Evolutionary conservation across 140 eudicot species (phyloP), one percentile per base, ranked within the genome.

Genomic region (Stevia rebaudiana): DNA sequence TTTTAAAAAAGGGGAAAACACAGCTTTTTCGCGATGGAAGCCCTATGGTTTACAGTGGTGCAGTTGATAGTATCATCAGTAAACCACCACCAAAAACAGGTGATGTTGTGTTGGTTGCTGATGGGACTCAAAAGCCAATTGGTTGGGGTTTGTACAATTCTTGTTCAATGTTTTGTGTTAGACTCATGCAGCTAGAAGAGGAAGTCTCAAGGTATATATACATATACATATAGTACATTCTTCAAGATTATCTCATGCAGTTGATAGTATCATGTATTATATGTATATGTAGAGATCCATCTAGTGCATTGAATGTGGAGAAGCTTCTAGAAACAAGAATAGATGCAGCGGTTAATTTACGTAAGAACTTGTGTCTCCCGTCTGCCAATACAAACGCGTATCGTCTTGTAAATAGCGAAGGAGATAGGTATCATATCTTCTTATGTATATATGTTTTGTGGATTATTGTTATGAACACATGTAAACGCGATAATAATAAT

Each of bases 321-420:
- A 84, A 62, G 57, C 76, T 92, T 69, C 79, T 92, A 51, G 84
- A 83, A 63, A 74, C 69, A 63, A 83, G 98, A 74, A 92, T 92
- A 56, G 44, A 65, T 3, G 85, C 67, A 31, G 96, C 96, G 4
- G 69, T 80, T 59, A 73, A 49, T 7, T 78, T 92, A 63, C 84
- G 98, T 21, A 82, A 74, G 72, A 76, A 18, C 24, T 68, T 92
- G 56, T 89, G 95, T 52, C 86, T 92, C 65, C 98, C 98, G 60
- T 92, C 95, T 37, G 55, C 80, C 31, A 21, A 40, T 52, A 88
- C 98, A 42, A 85, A 88, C 72, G 95, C 96, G 51, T 92, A 85
- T 68, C 98, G 98, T 58, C 98, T 92, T 59, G 82, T 92, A 52
- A 92, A 92, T 63, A 92, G 98, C 16, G 98, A 92, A 88, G 98